Conservation (phyloP, 2,329 filamentous ascomycete species). For the Pseudopyricularia javanii region DNA sequence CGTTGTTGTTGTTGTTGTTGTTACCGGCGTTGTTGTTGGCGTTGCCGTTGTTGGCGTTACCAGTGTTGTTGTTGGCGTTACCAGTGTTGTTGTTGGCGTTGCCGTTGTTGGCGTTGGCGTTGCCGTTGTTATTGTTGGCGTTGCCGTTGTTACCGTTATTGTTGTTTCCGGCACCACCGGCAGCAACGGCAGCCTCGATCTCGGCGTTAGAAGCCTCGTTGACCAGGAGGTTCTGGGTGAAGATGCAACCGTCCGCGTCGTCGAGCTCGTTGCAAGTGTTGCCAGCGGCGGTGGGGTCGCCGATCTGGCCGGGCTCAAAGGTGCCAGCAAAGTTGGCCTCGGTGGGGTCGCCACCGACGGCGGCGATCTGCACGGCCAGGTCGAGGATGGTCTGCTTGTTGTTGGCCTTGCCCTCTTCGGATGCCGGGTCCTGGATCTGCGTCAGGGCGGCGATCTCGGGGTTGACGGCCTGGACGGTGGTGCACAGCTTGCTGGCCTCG, state of each 20-base stretch:
- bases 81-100: neutral
- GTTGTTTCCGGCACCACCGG: slow-evolving; percentile 6
- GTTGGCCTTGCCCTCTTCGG: slow-evolving; percentile 27
- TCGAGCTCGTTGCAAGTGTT: slow-evolving; percentile 39
- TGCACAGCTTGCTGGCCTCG: slow-evolving; percentile 43
- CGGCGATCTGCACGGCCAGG: slow-evolving; percentile 45
- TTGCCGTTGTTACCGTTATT: slow-evolving; percentile 6
- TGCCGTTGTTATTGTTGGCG: neutral
- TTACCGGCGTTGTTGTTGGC: neutral
- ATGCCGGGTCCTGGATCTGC: slow-evolving; percentile 58
- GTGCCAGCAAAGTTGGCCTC: slow-evolving; percentile 50
- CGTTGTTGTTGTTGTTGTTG: slow-evolving; percentile 3
- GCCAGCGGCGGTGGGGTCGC: slow-evolving; percentile 28
- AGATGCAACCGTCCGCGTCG: slow-evolving; percentile 43
- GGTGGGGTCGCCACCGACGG: slow-evolving; percentile 49
- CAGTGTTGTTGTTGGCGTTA: slow-evolving; percentile 2
- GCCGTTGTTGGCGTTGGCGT: neutral
- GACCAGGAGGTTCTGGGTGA: slow-evolving; percentile 39
- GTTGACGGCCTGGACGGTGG: slow-evolving; percentile 37
- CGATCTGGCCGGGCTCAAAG: slow-evolving; percentile 43
- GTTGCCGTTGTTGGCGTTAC: neutral
- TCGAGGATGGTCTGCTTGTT: slow-evolving; percentile 51
- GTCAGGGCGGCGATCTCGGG: slow-evolving; percentile 51
- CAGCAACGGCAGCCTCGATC: slow-evolving; percentile 36
- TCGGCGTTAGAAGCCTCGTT: slow-evolving; percentile 40